Percentiles rank a stretch among this genome's conserved stretches.
Evolutionary conservation across 352 stramenopile species (phyloP).

Genomic region (Phytophthora boehmeriae): DNA sequence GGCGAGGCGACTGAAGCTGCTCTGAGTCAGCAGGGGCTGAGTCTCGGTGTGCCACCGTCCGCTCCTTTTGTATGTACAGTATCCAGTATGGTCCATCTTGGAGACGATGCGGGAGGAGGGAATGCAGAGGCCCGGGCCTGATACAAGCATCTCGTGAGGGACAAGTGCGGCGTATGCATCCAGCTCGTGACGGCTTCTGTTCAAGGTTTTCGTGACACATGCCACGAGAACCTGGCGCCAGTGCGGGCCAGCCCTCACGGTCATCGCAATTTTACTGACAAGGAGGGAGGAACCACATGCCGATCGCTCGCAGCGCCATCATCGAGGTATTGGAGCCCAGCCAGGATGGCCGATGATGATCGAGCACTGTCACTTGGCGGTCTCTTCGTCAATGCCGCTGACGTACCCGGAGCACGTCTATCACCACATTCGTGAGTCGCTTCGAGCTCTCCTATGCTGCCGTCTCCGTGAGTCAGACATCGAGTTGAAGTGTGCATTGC

Average conservation of each 20-base stretch:
- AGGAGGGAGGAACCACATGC: too few relatives aligned
- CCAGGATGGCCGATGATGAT: not conserved
- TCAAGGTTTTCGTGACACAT: too few relatives aligned
- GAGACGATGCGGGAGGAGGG: not conserved
- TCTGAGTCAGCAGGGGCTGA: not conserved
- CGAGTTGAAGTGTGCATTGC: too few relatives aligned
- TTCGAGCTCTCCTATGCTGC: not conserved
- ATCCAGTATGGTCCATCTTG: too few relatives aligned
- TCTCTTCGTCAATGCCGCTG: not conserved
- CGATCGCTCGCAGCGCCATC: too few relatives aligned
- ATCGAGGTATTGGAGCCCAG: not conserved
- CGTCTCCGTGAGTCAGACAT: not conserved
- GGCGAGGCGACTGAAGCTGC: not conserved
- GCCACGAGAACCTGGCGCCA: too few relatives aligned
- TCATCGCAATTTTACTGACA: too few relatives aligned
- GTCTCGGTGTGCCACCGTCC: conserved; percentile 1
- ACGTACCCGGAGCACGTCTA: not conserved
- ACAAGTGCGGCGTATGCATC: too few relatives aligned
- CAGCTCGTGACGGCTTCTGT: too few relatives aligned
- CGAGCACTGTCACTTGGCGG: not conserved
- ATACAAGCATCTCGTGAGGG: too few relatives aligned
- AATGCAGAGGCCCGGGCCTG: too few relatives aligned
- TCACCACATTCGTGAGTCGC: not conserved
- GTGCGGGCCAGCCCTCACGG: too few relatives aligned
- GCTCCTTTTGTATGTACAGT: not conserved